Conservation (phyloP, 495 filamentous ascomycete genomes). For the Trichoderma orchidacearum region DNA sequence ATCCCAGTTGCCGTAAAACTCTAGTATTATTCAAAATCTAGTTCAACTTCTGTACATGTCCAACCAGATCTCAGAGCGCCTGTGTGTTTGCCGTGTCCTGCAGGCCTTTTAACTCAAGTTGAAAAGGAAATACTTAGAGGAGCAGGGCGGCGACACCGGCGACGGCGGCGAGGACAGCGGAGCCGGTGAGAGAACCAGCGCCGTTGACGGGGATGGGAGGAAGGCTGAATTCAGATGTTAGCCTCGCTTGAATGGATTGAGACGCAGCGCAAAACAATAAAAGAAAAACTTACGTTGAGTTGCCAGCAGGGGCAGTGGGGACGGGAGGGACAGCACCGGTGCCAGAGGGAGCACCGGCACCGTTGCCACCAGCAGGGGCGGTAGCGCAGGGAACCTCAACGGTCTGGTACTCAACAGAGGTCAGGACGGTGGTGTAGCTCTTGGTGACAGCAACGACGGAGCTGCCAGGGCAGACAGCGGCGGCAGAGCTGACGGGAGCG, state of each 20-base stretch:
- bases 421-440: conserved; percentile 33
- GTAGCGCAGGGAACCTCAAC: conserved; percentile 26
- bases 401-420: conserved; percentile 40
- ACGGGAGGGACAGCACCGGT: conserved; percentile 11
- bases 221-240: not conserved
- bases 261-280: not conserved
- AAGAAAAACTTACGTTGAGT: conserved; percentile 10
- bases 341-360: conserved; percentile 12
- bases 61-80: not conserved
- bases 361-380: conserved; percentile 4
- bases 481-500: conserved; percentile 13
- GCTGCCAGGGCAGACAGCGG: conserved; percentile 16
- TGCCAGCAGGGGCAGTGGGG: conserved; percentile 8
- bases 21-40: conserved; percentile 7
- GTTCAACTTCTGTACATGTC: conserved; percentile 2
- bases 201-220: conserved; percentile 28
- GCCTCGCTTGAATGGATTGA: conserved; percentile 15
- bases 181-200: conserved; percentile 28
- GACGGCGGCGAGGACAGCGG: conserved; percentile 30
- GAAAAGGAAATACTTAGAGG: conserved; percentile 26
- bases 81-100: conserved; percentile 9
- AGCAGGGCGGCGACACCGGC: conserved; percentile 36
- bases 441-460: conserved; percentile 27
- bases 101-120: conserved; percentile 11
- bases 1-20: conserved; percentile 8